Evolutionary conservation across 192 early-diverging fungal genomes (phyloP).

Genomic region (Coemansia asiatica): DNA sequence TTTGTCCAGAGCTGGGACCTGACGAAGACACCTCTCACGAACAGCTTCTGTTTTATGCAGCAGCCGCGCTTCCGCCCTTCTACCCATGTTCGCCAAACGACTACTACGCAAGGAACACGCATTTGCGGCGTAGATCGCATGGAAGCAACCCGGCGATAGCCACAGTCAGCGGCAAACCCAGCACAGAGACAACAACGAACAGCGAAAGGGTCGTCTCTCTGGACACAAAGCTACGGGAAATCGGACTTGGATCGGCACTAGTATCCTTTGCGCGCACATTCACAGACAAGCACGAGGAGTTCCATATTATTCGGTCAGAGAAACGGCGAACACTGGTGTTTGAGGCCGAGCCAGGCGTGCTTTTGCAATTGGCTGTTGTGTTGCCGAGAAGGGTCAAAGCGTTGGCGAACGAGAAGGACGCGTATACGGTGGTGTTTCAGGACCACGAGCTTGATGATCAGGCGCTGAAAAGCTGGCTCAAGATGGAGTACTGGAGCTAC

Average conservation of each 20-base stretch:
- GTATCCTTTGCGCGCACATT: conserved; percentile 62
- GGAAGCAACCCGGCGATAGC: conserved; percentile 15
- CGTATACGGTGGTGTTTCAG: conserved; percentile 48
- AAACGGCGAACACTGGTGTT: conserved; percentile 45
- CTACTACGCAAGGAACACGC: conserved; percentile 36
- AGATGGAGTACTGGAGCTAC: conserved; percentile 38
- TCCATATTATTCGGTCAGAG: conserved; percentile 42
- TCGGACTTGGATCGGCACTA: conserved; percentile 72
- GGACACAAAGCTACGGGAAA: conserved; percentile 71
- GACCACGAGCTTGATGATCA: conserved; percentile 29
- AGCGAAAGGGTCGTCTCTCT: conserved; percentile 61
- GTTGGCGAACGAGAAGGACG: conserved; percentile 39
- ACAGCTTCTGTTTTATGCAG: conserved; percentile 73
- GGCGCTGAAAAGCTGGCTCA: conserved; percentile 33
- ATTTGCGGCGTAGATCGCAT: conserved; percentile 31
- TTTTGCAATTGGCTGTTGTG: conserved; percentile 38
- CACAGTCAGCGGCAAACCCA: conserved; percentile 4
- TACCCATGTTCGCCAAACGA: conserved; percentile 48
- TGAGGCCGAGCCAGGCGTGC: conserved; percentile 34
- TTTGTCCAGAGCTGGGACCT: conserved; percentile 66
- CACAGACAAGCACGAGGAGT: conserved; percentile 6
- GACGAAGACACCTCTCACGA: conserved; percentile 73
- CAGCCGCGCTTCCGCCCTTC: conserved; percentile 50
- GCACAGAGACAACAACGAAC: conserved; percentile 6
- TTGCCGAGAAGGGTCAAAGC: conserved; percentile 36